A percentile compares a stretch with the other conserved stretches of the same genome.
These are phyloP conservation scores for Apiospora hydei DNA, from an alignment of 2,329 filamentous ascomycete genomes.

Conservation along the genomic window DNA sequence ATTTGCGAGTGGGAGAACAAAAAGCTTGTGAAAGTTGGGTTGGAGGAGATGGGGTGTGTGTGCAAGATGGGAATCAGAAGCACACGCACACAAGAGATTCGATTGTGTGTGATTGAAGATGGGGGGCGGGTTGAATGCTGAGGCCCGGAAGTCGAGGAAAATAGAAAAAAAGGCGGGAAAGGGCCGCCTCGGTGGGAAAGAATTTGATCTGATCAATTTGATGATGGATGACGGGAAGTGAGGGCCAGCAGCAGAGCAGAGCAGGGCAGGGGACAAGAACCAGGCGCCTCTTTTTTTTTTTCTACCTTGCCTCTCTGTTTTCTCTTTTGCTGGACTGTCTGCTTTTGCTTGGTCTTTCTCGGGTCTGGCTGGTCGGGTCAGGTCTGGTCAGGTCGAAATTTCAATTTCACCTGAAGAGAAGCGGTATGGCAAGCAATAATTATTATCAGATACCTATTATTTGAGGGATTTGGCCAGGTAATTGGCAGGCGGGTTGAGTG, in stretches of 20 bases:
- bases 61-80: constrained; percentile 16
- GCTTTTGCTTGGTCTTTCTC: constrained; percentile 14
- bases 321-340: constrained; percentile 10
- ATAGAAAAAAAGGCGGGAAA: constrained; percentile 14
- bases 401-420: constrained; percentile 15
- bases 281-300: constrained; percentile 6
- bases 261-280: constrained; percentile 11
- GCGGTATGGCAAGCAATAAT: constrained; percentile 20
- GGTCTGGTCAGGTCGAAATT: constrained; percentile 17
- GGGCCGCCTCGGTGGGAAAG: constrained; percentile 10
- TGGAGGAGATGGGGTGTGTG: constrained; percentile 12
- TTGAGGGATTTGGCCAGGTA: constrained; percentile 13
- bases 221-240: constrained; percentile 20
- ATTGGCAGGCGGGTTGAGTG: constrained; percentile 14
- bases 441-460: constrained; percentile 9
- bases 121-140: constrained; percentile 9
- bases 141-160: constrained; percentile 6
- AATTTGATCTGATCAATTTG: constrained; percentile 21
- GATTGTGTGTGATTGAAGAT: constrained; percentile 21
- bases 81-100: constrained; percentile 13
- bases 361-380: not conserved
- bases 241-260: not conserved
- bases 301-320: not conserved
- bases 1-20: constrained; percentile 14
- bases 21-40: constrained; percentile 18